These are phyloP conservation scores for Hypoxylon rickii DNA, from an alignment of 495 filamentous ascomycete species.

Conservation along the genomic window DNA sequence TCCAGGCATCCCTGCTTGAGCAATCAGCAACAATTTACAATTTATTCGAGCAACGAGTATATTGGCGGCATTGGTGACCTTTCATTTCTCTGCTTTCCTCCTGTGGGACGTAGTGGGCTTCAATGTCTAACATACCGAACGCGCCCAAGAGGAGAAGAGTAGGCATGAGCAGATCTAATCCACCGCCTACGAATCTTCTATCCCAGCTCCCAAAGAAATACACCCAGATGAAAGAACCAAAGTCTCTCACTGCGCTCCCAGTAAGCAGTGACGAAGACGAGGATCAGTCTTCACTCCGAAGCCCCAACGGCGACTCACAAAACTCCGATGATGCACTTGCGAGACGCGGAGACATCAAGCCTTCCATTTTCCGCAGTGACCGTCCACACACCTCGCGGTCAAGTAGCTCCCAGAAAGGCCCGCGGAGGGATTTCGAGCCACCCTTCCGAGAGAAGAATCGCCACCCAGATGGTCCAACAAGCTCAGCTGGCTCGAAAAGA, in stretches of 20 bases:
- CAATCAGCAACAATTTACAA: no score
- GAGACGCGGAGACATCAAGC: slow-evolving; percentile 24
- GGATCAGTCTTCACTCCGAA: background rate
- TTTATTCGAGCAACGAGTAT: no score
- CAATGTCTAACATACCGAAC: no score
- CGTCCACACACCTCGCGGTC: background rate
- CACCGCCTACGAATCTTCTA: no score
- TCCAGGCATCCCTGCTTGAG: no score
- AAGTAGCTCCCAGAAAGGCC: slow-evolving; percentile 8
- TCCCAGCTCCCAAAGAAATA: no score
- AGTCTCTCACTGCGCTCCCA: slow-evolving; percentile 32
- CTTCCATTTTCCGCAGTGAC: slow-evolving; percentile 20
- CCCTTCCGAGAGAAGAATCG: slow-evolving; percentile 1
- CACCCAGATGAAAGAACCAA: slow-evolving; percentile 14
- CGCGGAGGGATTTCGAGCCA: background rate
- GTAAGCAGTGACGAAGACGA: slow-evolving; percentile 33
- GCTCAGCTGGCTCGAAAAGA: slow-evolving; percentile 36
- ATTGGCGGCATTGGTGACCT: no score
- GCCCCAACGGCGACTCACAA: background rate
- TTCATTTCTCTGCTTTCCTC: no score
- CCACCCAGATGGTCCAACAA: slow-evolving; percentile 14
- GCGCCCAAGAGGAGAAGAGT: no score
- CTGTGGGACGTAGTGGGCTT: no score
- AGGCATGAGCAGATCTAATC: no score
- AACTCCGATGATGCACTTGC: slow-evolving; percentile 28